phyloP scores from a whole-genome alignment of 345 rosid species.

The Erodium maritimum region DNA sequence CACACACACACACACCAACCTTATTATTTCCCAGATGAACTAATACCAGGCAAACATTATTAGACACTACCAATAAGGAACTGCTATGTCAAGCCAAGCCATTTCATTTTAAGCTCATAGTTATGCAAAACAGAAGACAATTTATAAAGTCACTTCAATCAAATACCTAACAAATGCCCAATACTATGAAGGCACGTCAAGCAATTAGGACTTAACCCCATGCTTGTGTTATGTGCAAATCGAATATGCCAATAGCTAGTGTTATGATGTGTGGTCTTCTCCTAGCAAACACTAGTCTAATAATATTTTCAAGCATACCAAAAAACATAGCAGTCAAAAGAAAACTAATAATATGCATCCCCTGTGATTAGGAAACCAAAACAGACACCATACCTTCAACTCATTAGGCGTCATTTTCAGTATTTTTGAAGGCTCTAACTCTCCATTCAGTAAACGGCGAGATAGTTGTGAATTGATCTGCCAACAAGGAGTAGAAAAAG shows the following conservation, averaged over 20 bases:
- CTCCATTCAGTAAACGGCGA: constrained; percentile 62
- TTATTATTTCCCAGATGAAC: no score
- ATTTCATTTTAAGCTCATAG: no score
- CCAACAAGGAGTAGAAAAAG: constrained; percentile 19
- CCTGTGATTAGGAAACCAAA: background rate
- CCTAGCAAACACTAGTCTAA: background rate
- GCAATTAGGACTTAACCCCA: background rate
- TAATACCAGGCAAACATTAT: no score
- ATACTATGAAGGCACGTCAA: background rate
- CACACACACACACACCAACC: no score
- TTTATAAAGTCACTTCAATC: background rate
- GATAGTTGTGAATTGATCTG: constrained; percentile 44
- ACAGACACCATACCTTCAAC: constrained; percentile 47
- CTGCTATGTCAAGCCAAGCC: no score
- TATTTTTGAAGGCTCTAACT: constrained; percentile 71
- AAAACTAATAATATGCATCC: background rate
- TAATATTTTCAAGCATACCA: background rate
- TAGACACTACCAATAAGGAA: no score
- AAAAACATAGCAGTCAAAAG: background rate
- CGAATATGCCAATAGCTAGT: background rate
- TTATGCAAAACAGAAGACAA: background rate
- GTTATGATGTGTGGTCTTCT: background rate
- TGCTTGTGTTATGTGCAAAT: background rate
- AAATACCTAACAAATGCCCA: no score
- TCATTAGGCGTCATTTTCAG: constrained; percentile 83